Evolutionary conservation across 106 monocot genomes (phyloP).

Genomic region (Allium sativum): DNA sequence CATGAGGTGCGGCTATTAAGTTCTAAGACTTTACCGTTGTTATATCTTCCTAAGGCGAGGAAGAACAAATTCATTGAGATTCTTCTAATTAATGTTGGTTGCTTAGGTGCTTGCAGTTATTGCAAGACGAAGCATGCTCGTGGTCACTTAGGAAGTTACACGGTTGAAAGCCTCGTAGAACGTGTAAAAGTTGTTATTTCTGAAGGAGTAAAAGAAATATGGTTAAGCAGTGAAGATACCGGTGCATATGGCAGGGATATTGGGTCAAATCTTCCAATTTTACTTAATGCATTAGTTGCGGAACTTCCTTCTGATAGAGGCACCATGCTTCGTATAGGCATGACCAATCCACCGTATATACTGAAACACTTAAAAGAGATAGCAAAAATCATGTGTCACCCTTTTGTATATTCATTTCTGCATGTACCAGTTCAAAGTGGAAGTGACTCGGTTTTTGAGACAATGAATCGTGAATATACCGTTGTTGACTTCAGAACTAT

Average conservation of each 20-base stretch:
- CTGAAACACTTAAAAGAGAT: constrained; percentile 91
- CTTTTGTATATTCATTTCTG: constrained; percentile 92
- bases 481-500: constrained; percentile 81
- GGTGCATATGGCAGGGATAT: constrained; percentile 99
- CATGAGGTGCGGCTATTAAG: constrained; percentile 87
- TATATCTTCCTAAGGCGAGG: constrained; percentile 97
- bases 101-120: constrained; percentile 98
- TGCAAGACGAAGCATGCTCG: constrained; percentile 99
- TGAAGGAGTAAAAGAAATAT: constrained; percentile 97
- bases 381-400: constrained; percentile 70
- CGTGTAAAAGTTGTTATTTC: constrained; percentile 74
- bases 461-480: constrained; percentile 97
- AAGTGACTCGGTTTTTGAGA: constrained; percentile 63
- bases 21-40: constrained; percentile 67
- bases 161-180: constrained; percentile 47
- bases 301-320: constrained; percentile 91
- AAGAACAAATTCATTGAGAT: constrained; percentile 97
- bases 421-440: constrained; percentile 99
- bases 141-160: constrained; percentile 94
- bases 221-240: constrained; percentile 99
- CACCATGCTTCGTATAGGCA: constrained; percentile 98
- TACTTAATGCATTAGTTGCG: constrained; percentile 69
- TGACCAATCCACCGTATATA: constrained; percentile 99
- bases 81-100: constrained; percentile 99
- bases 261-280: constrained; percentile 76